Conservation (phyloP, 345 rosid species). For the Pugionium dolabratum region DNA sequence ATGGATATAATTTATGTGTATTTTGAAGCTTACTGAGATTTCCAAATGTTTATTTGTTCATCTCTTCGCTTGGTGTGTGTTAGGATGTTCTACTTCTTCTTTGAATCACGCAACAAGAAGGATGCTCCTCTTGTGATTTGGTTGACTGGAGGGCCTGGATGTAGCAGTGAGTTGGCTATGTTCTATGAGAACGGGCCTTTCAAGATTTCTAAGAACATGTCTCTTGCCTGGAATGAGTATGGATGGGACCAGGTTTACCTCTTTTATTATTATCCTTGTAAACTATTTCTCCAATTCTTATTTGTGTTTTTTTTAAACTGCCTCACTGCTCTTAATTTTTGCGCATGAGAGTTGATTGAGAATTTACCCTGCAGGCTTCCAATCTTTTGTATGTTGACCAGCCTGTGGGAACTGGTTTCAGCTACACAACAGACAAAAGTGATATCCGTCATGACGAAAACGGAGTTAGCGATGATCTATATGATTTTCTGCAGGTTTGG, state of each 20-base stretch:
- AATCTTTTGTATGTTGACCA: constrained; percentile 95
- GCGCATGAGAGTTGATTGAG: constrained; percentile 15
- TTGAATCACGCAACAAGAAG: constrained; percentile 83
- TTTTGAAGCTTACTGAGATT: not conserved
- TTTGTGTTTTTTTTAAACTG: not conserved
- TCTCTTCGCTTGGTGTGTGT: constrained; percentile 28
- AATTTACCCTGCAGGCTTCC: constrained; percentile 59
- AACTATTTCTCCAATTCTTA: not conserved
- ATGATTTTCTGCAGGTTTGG: constrained; percentile 94
- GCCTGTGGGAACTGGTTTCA: constrained; percentile 97
- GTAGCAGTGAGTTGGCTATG: constrained; percentile 96
- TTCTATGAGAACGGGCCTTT: constrained; percentile 99
- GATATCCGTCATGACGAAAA: constrained; percentile 85
- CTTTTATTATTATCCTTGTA: not conserved
- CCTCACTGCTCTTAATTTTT: not conserved
- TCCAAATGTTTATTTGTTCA: constrained; percentile 19
- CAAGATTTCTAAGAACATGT: constrained; percentile 69
- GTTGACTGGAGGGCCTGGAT: constrained; percentile 99
- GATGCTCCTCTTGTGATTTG: constrained; percentile 88
- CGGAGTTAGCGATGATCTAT: constrained; percentile 87
- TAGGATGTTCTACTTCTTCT: constrained; percentile 97
- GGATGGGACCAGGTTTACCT: constrained; percentile 85
- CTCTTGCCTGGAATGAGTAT: constrained; percentile 83
- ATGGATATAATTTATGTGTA: not conserved
- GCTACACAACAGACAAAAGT: constrained; percentile 81